A percentile compares a stretch with the other conserved stretches of the same genome.
Conservation (phyloP, 106 monocot genomes). For the Phalaenopsis equestris region DNA sequence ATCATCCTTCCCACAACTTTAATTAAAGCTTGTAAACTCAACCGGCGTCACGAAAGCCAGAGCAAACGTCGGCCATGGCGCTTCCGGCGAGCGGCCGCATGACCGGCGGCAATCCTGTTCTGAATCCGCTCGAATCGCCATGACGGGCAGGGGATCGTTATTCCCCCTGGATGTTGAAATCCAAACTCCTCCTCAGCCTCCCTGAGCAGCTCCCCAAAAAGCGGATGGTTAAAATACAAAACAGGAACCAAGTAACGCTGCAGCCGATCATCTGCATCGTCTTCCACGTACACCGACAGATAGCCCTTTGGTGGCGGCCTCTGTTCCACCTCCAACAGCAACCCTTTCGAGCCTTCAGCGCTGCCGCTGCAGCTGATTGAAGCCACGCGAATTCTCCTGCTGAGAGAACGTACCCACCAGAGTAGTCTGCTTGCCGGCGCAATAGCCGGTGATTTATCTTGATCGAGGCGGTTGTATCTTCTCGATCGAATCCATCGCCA, state of each 20-base stretch:
- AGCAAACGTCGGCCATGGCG: too few relatives aligned
- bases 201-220: slow-evolving; percentile 12
- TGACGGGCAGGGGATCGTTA: slow-evolving; percentile 12
- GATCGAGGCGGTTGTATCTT: neutral
- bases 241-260: slow-evolving; percentile 15
- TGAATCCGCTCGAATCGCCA: slow-evolving; percentile 5
- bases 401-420: neutral
- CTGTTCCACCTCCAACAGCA: neutral
- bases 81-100: neutral
- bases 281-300: neutral
- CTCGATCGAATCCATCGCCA: neutral
- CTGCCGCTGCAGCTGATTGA: neutral
- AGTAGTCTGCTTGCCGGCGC: neutral
- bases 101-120: neutral
- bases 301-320: neutral
- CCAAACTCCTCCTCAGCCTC: slow-evolving; percentile 18
- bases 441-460: neutral
- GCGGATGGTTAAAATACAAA: slow-evolving; percentile 8
- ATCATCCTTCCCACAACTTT: too few relatives aligned
- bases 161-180: slow-evolving; percentile 8
- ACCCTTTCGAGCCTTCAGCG: neutral
- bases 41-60: neutral
- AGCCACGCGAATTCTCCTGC: neutral
- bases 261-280: neutral
- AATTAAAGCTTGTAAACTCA: too few relatives aligned